phyloP scores from a whole-genome alignment of 352 stramenopile species.

The Globisporangium rhizosaccharum region DNA sequence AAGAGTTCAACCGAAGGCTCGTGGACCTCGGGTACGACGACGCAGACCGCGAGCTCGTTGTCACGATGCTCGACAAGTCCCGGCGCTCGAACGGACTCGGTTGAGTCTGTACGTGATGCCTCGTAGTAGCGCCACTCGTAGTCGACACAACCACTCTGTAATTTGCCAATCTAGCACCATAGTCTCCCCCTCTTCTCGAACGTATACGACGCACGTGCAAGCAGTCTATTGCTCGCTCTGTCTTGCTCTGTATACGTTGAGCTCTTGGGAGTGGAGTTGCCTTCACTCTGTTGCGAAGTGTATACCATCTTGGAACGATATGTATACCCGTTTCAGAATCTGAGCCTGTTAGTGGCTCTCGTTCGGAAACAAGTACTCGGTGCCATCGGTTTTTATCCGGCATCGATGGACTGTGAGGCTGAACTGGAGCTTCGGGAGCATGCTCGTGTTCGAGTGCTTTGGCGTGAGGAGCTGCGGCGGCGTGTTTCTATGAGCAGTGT shows the following conservation, averaged over 20 bases:
- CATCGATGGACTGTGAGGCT: slow-evolving; percentile 75
- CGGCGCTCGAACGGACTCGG: slow-evolving; percentile 15
- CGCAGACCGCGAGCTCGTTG: slow-evolving; percentile 46
- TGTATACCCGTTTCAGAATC: too few species aligned
- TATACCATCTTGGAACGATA: slow-evolving; percentile 2
- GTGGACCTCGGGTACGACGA: slow-evolving; percentile 59
- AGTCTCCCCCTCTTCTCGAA: background rate
- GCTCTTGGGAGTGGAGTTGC: too few species aligned
- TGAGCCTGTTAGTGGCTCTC: slow-evolving; percentile 2
- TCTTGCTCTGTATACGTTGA: too few species aligned
- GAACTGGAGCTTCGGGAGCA: slow-evolving; percentile 76
- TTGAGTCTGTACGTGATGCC: background rate
- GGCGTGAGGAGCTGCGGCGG: slow-evolving; percentile 29
- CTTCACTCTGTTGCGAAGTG: background rate
- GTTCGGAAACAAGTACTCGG: slow-evolving; percentile 56
- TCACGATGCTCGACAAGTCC: slow-evolving; percentile 50
- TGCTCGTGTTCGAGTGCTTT: slow-evolving; percentile 41
- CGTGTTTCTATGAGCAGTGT: slow-evolving; percentile 11
- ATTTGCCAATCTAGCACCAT: slow-evolving; percentile 12
- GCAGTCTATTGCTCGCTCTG: too few species aligned
- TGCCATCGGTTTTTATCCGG: slow-evolving; percentile 75
- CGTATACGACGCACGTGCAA: too few species aligned
- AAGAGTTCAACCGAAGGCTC: slow-evolving; percentile 49
- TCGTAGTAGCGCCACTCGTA: background rate
- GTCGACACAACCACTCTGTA: slow-evolving; percentile 3